phyloP scores from a whole-genome alignment of 257 asterid species.

The Coffea canephora region DNA sequence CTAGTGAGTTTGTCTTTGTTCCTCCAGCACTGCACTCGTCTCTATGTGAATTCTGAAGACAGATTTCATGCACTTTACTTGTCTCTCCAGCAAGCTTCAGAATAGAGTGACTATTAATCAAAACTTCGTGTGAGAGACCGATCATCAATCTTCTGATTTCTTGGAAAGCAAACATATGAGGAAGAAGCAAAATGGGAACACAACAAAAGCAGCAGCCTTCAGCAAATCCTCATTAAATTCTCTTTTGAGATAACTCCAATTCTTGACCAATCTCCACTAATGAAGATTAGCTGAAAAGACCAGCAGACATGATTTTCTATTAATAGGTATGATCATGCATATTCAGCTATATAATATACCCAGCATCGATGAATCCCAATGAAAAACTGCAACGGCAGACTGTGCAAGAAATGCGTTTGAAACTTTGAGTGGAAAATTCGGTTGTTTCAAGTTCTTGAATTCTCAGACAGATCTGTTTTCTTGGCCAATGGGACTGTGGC shows the following conservation, averaged over 20 bases:
- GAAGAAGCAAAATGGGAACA: conserved; percentile 62
- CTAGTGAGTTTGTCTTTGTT: too few relatives aligned
- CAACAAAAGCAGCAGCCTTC: conserved; percentile 61
- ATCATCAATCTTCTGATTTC: conserved; percentile 30
- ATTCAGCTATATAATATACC: conserved; percentile 32
- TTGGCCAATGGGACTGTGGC: conserved; percentile 25
- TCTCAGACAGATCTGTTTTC: conserved; percentile 41
- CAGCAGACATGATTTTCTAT: neutral
- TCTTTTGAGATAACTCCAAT: conserved; percentile 69
- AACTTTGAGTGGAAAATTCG: conserved; percentile 32
- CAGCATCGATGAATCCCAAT: conserved; percentile 82
- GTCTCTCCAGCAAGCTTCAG: too few relatives aligned
- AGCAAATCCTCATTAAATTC: conserved; percentile 49
- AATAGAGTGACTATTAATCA: too few relatives aligned
- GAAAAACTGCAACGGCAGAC: conserved; percentile 58
- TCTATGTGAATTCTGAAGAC: too few relatives aligned
- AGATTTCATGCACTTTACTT: too few relatives aligned
- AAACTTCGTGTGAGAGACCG: neutral
- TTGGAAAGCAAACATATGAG: conserved; percentile 34
- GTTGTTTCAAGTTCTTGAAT: conserved; percentile 27
- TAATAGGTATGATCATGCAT: neutral
- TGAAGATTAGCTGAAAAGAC: too few relatives aligned
- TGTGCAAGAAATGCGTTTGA: conserved; percentile 42
- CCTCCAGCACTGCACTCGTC: too few relatives aligned
- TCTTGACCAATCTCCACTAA: conserved; percentile 89